These are phyloP conservation scores for Alternaria panax DNA, from an alignment of 2,329 filamentous ascomycete genomes.

Conservation along the genomic window DNA sequence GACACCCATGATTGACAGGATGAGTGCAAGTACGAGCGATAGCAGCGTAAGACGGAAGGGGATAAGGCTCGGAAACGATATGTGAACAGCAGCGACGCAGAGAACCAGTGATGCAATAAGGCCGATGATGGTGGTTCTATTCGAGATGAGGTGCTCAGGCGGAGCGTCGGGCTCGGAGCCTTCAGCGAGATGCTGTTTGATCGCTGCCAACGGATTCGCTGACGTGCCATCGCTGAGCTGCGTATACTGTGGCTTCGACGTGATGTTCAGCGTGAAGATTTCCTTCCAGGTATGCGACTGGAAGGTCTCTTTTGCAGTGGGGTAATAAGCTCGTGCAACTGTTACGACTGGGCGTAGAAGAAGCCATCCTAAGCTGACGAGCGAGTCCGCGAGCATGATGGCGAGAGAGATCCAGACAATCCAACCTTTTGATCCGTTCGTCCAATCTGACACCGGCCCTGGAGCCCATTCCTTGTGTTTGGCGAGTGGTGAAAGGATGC, in stretches of 20 bases:
- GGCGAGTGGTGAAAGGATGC: slow-evolving; percentile 84
- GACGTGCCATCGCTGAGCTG: slow-evolving; percentile 39
- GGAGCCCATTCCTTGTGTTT: slow-evolving; percentile 89
- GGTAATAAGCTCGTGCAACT: slow-evolving; percentile 53
- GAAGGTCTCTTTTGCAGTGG: slow-evolving; percentile 37
- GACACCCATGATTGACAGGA: slow-evolving; percentile 70
- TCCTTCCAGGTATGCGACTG: slow-evolving; percentile 47
- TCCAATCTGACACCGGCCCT: slow-evolving; percentile 86
- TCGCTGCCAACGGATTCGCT: slow-evolving; percentile 32
- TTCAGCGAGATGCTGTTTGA: slow-evolving; percentile 42
- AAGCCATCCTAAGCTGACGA: slow-evolving; percentile 86
- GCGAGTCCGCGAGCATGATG: slow-evolving; percentile 94
- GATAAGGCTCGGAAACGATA: slow-evolving; percentile 84
- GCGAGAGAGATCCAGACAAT: slow-evolving; percentile 96
- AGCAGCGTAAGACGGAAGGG: slow-evolving; percentile 83
- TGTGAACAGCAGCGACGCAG: slow-evolving; percentile 81
- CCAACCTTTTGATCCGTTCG: slow-evolving; percentile 94
- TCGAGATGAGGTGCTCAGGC: slow-evolving; percentile 79
- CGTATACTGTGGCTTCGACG: slow-evolving; percentile 50
- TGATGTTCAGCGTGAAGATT: slow-evolving; percentile 43
- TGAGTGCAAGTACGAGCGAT: slow-evolving; percentile 78
- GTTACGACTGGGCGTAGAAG: slow-evolving; percentile 68
- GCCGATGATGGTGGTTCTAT: slow-evolving; percentile 73
- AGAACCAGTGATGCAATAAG: slow-evolving; percentile 78
- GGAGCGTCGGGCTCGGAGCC: slow-evolving; percentile 76